Percentiles rank a stretch among this genome's conserved stretches.
phyloP scores from a whole-genome alignment of 495 filamentous ascomycete species.

The Rostrohypoxylon terebratum region DNA sequence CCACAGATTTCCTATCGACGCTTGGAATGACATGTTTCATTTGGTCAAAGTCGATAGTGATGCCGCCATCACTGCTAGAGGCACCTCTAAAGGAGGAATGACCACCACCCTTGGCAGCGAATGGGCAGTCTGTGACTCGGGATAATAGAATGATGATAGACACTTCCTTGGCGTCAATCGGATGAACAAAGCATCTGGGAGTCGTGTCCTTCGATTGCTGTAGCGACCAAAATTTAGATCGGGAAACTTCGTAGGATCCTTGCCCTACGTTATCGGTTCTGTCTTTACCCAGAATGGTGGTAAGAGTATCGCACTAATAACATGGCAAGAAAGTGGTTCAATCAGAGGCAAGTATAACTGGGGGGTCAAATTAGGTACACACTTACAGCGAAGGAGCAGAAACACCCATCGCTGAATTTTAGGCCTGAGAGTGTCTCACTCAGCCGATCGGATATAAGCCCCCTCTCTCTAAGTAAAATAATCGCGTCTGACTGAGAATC shows the following conservation, averaged over 20 bases:
- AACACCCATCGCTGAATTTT: slow-evolving; percentile 7
- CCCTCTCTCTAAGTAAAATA: slow-evolving; percentile 5
- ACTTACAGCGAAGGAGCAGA: slow-evolving; percentile 34
- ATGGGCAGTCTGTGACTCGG: slow-evolving; percentile 51
- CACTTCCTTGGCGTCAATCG: slow-evolving; percentile 48
- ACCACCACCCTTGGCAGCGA: slow-evolving; percentile 54
- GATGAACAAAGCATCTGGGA: slow-evolving; percentile 53
- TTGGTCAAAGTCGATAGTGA: slow-evolving; percentile 61
- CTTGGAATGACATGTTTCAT: slow-evolving; percentile 51
- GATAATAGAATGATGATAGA: slow-evolving; percentile 47
- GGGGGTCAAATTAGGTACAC: not conserved
- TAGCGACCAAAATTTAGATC: slow-evolving; percentile 36
- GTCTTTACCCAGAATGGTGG: slow-evolving; percentile 16
- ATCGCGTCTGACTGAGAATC: slow-evolving; percentile 4
- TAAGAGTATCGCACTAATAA: slow-evolving; percentile 26
- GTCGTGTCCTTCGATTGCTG: slow-evolving; percentile 39
- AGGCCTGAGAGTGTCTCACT: slow-evolving; percentile 16
- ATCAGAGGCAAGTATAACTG: not conserved
- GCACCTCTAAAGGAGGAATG: slow-evolving; percentile 54
- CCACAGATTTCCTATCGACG: slow-evolving; percentile 43
- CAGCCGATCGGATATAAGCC: slow-evolving; percentile 12
- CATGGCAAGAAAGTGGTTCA: not conserved
- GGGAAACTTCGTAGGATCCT: slow-evolving; percentile 26
- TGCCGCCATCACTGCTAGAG: slow-evolving; percentile 55
- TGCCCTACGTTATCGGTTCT: slow-evolving; percentile 20